Evolutionary conservation across 2,329 filamentous ascomycete species (phyloP).

Genomic region (Xylariaceae sp.): DNA sequence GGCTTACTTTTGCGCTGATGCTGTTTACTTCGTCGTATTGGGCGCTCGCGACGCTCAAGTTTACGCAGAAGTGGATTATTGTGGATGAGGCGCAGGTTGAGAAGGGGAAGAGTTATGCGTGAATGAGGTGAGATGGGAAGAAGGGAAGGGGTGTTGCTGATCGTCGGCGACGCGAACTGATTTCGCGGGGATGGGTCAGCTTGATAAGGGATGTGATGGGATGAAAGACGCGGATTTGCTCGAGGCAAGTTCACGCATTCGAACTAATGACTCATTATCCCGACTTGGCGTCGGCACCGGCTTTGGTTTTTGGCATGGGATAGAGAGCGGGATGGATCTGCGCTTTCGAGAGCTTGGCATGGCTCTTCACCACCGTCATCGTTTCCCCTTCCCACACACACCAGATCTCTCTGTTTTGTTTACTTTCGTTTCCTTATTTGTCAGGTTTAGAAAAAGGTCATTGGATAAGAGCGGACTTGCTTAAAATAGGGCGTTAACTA

Average conservation of each 20-base stretch:
- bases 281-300: neutral
- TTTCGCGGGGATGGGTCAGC: too few species aligned
- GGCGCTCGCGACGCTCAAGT: constrained; percentile 25
- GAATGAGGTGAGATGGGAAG: too few species aligned
- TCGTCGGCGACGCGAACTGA: too few species aligned
- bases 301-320: constrained; percentile 1
- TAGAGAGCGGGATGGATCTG: constrained; percentile 2
- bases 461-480: too few species aligned
- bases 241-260: neutral
- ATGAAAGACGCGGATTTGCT: neutral
- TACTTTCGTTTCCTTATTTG: too few species aligned
- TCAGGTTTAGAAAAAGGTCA: too few species aligned
- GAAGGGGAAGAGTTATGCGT: too few species aligned
- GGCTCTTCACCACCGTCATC: neutral
- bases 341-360: constrained; percentile 5
- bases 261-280: neutral
- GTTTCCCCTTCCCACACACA: neutral
- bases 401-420: too few species aligned
- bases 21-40: constrained; percentile 38
- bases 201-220: too few species aligned
- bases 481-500: too few species aligned
- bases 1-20: constrained; percentile 45
- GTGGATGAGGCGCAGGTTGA: neutral
- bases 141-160: too few species aligned
- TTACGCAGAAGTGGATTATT: constrained; percentile 13